A percentile compares a stretch with the other conserved stretches of the same genome.
Evolutionary conservation across 495 filamentous ascomycete species (phyloP).

Genomic region (Schizothecium vesticola): DNA sequence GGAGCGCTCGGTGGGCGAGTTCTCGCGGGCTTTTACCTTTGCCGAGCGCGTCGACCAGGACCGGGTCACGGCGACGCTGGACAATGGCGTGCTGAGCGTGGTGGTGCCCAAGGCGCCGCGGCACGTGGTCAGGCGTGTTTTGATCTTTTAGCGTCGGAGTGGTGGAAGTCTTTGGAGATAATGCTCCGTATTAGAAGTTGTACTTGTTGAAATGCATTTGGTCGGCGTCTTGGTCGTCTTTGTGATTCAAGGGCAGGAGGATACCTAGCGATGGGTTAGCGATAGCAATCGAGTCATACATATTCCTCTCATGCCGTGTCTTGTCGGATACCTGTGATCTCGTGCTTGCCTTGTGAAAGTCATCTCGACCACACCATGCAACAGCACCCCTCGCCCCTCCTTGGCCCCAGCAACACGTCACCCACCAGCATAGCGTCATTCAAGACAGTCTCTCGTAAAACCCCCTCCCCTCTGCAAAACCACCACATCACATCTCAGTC

Average conservation of each 20-base stretch:
- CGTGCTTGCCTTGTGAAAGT: neutral
- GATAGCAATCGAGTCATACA: neutral
- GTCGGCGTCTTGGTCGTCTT: neutral
- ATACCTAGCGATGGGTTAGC: neutral
- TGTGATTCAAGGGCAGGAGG: neutral
- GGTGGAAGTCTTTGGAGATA: neutral
- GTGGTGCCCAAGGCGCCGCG: slow-evolving; percentile 67
- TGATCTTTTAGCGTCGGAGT: slow-evolving; percentile 1
- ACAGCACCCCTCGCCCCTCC: too few relatives aligned
- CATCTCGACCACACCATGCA: neutral
- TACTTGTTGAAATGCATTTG: neutral
- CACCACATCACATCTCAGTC: too few relatives aligned
- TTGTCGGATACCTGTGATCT: neutral
- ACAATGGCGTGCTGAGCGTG: slow-evolving; percentile 55
- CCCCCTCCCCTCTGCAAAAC: too few relatives aligned
- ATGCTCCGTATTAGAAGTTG: neutral
- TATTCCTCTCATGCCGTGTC: neutral
- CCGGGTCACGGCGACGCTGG: slow-evolving; percentile 58
- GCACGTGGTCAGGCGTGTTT: slow-evolving; percentile 3
- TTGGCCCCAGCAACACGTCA: too few relatives aligned
- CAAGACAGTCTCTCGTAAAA: too few relatives aligned
- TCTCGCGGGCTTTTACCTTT: slow-evolving; percentile 73
- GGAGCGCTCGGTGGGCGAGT: slow-evolving; percentile 73
- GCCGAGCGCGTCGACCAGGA: slow-evolving; percentile 67
- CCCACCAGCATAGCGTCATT: too few relatives aligned